Evolutionary conservation across 2,329 filamentous ascomycete genomes (phyloP), one percentile per base, ranked within the genome.

Genomic region (Fusarium illudens): DNA sequence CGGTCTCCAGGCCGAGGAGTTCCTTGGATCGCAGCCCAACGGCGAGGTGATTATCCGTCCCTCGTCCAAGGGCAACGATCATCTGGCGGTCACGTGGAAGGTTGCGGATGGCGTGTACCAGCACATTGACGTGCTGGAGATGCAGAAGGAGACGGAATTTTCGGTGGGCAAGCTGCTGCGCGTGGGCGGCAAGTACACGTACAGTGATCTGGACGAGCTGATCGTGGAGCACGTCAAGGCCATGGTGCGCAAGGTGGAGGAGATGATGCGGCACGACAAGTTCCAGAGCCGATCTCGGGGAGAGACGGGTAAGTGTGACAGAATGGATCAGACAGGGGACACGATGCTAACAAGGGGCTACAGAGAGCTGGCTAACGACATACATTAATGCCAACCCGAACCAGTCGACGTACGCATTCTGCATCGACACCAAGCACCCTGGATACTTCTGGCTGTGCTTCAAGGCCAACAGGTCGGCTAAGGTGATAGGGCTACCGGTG

Each of bases 71-170:
- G 96, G 96, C 44, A 92, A 93, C 61, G 96, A 99, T 78, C 96
- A 99, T 82, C 84, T 99, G 58, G 94, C 95, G 8, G 89, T 99
- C 48, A 99, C 96, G 0, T 99, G 96, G 96, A 99, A 99, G 83
- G 94, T 99, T 13, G 91, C 93, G 2, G 94, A 98, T 77, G 91
- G 92, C 62, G 90, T 98, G n/a, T 99, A 94, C 78, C 94, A 99
- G 80, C 96, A 99, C 79, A 93, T 99, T 68, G 96, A 99, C 79
- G 95, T 99, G 32, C 86, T 99, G 36, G 96, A 99, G 81, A 85
- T 99, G 75, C 93, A 97, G 79, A 99, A 99, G 81, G 93, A 97
- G 67, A 98, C 94, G 66, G 95, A 98, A 77, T 98, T 97, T 78
- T 94, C 94, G 0, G 91, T 98, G 4, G 96, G 96, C 66, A 91